Conservation (phyloP, 768 basidiomycete species). For the Leucocoprinus leucothites region DNA sequence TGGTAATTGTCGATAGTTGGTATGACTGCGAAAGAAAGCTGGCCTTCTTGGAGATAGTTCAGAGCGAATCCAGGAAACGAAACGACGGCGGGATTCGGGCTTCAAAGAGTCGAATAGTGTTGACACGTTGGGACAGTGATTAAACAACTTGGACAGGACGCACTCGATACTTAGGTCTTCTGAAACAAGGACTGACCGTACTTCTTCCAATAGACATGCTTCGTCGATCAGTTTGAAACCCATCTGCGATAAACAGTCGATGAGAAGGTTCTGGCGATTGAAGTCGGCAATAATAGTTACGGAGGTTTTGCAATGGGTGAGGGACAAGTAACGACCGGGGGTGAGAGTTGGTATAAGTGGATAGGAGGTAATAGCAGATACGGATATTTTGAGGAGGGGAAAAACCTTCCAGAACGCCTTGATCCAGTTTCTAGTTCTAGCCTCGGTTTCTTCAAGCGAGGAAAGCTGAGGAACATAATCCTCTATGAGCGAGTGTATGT, state of each 20-base stretch:
- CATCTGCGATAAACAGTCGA: slow-evolving; percentile 27
- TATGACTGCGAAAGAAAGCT: not conserved
- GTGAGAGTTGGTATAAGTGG: slow-evolving; percentile 32
- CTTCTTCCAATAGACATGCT: slow-evolving; percentile 15
- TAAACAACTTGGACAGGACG: not conserved
- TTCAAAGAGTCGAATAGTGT: not conserved
- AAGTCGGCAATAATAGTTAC: slow-evolving; percentile 21
- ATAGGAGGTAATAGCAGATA: slow-evolving; percentile 20
- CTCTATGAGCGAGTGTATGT: slow-evolving; percentile 2
- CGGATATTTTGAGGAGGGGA: slow-evolving; percentile 9
- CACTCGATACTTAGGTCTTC: not conserved
- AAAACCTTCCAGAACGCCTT: slow-evolving; percentile 29
- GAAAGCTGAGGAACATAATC: not conserved
- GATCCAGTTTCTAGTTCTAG: slow-evolving; percentile 21
- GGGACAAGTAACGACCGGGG: slow-evolving; percentile 25
- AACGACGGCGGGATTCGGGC: not conserved
- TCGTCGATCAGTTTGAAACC: slow-evolving; percentile 14
- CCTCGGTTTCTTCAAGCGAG: not conserved
- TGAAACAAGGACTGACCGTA: slow-evolving; percentile 1
- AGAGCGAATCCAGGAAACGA: not conserved
- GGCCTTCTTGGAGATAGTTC: not conserved
- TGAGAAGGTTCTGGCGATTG: slow-evolving; percentile 6
- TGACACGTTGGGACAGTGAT: not conserved
- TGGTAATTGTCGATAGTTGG: not conserved
- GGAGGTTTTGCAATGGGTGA: slow-evolving; percentile 24